phyloP scores from a whole-genome alignment of 495 filamentous ascomycete genomes.

The Hyaloscypha finlandica region DNA sequence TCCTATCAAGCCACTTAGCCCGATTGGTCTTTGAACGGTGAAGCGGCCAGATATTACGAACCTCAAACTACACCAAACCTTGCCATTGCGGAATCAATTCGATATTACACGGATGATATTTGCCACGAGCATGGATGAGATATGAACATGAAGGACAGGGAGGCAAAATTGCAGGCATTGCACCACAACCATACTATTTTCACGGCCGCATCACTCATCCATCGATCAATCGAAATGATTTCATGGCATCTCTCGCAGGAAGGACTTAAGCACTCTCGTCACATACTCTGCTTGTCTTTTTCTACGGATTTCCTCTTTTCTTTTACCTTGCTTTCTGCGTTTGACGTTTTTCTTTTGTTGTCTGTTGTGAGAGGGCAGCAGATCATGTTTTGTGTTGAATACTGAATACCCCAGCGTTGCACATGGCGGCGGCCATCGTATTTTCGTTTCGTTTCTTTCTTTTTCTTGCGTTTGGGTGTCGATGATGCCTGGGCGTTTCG shows the following conservation, averaged over 20 bases:
- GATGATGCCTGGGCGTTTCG: background rate
- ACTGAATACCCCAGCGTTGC: conserved; percentile 30
- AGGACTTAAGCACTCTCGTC: background rate
- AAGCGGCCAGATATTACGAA: background rate
- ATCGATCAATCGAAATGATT: background rate
- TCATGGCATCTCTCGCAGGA: background rate
- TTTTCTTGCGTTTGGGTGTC: conserved; percentile 15
- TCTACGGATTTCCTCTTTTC: background rate
- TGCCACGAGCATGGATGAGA: background rate
- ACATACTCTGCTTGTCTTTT: background rate
- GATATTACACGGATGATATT: background rate
- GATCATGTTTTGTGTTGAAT: conserved; percentile 7
- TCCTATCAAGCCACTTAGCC: conserved; percentile 71
- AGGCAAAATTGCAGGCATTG: background rate
- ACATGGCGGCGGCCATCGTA: conserved; percentile 11
- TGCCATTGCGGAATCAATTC: background rate
- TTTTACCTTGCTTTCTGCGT: background rate
- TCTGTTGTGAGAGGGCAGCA: background rate
- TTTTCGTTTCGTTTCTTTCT: background rate
- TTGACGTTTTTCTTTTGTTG: background rate
- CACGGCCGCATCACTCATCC: background rate
- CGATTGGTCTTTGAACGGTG: conserved; percentile 54
- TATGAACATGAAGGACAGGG: background rate
- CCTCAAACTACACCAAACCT: background rate
- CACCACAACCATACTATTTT: background rate